A percentile compares a stretch with the other conserved stretches of the same genome.
Evolutionary conservation across 2,329 filamentous ascomycete species (phyloP).

Genomic region (Aulographum hederae): DNA sequence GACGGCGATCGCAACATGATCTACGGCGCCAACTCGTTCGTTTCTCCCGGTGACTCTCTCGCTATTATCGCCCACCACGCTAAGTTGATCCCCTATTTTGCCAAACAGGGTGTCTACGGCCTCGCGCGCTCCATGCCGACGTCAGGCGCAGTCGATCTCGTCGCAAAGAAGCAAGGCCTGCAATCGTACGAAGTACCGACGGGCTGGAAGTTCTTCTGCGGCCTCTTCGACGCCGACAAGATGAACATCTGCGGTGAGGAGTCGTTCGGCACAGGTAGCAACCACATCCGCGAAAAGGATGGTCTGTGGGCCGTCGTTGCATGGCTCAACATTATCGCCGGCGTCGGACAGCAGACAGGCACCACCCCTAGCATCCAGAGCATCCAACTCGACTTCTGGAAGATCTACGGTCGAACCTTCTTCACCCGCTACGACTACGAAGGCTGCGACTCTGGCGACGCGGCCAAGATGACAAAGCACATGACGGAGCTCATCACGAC

Average conservation of each 20-base stretch:
- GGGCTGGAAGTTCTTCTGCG: constrained; percentile 99
- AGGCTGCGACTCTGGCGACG: constrained; percentile 77
- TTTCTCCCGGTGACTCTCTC: constrained; percentile 90
- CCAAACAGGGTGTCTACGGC: constrained; percentile 89
- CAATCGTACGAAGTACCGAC: constrained; percentile 93
- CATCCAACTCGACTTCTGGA: constrained; percentile 97
- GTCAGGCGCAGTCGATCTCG: constrained; percentile 83
- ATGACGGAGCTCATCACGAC: constrained; percentile 57
- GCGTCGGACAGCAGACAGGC: constrained; percentile 64
- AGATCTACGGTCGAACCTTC: constrained; percentile 88
- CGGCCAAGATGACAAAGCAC: constrained; percentile 73
- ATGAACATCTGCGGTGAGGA: constrained; percentile 98
- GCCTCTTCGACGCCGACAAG: constrained; percentile 84
- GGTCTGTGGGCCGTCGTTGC: constrained; percentile 94
- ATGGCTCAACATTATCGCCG: constrained; percentile 97
- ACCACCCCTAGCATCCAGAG: constrained; percentile 82
- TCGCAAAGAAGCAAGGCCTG: constrained; percentile 85
- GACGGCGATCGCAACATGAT: constrained; percentile 99
- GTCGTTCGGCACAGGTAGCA: constrained; percentile 92
- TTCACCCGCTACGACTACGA: constrained; percentile 99
- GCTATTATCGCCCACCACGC: constrained; percentile 97
- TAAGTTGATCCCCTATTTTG: constrained; percentile 93
- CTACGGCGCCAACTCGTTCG: constrained; percentile 90
- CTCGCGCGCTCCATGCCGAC: constrained; percentile 96
- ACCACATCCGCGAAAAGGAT: constrained; percentile 98